phyloP scores from a whole-genome alignment of 139 green algal genomes.

The Protoeuglena noctilucae region DNA sequence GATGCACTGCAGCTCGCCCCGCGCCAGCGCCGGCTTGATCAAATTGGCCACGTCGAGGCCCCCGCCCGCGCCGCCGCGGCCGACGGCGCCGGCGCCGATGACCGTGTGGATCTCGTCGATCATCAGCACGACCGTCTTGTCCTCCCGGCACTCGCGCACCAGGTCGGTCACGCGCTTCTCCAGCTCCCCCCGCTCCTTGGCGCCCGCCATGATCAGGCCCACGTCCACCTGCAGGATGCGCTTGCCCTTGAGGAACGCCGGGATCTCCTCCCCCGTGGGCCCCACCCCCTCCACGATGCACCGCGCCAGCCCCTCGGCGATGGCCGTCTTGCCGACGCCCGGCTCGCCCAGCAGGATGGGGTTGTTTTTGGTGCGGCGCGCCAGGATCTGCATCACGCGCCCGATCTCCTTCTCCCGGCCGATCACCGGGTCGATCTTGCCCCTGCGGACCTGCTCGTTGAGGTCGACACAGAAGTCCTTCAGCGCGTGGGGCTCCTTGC shows the following conservation, averaged over 20 bases:
- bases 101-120: constrained; percentile 88
- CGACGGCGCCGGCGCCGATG: constrained; percentile 64
- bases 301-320: constrained; percentile 69
- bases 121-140: constrained; percentile 83
- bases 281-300: constrained; percentile 41
- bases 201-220: constrained; percentile 71
- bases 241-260: constrained; percentile 70
- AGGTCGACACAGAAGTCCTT: constrained; percentile 82
- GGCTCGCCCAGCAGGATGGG: constrained; percentile 92
- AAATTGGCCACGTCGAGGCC: constrained; percentile 91
- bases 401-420: constrained; percentile 71
- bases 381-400: constrained; percentile 84
- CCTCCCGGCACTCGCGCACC: constrained; percentile 49
- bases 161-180: constrained; percentile 82
- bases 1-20: constrained; percentile 55
- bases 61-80: constrained; percentile 34
- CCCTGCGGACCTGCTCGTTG: constrained; percentile 40
- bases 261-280: constrained; percentile 26
- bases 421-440: constrained; percentile 79
- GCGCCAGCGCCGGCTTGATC: constrained; percentile 78
- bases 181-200: constrained; percentile 92
- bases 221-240: constrained; percentile 87
- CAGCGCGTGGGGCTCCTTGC: constrained; percentile 36
- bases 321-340: constrained; percentile 47
- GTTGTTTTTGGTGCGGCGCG: constrained; percentile 91